phyloP scores from a whole-genome alignment of 192 early-diverging fungal species.

The Physocladia obscura region DNA sequence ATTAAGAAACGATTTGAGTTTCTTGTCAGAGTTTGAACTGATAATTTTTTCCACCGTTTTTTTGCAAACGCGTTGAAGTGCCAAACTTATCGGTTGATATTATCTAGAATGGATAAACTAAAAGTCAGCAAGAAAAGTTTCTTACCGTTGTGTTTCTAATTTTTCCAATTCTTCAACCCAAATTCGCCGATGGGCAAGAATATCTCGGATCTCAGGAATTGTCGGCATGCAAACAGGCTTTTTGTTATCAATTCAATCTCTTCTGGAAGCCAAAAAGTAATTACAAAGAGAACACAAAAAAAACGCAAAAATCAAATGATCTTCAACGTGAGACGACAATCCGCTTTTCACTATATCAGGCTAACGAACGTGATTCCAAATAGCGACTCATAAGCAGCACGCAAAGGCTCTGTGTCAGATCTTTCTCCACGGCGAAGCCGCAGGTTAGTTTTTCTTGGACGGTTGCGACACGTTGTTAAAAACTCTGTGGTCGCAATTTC shows the following conservation, averaged over 20 bases:
- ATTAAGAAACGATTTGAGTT: not conserved
- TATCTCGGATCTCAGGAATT: no score
- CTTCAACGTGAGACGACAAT: conserved; percentile 17
- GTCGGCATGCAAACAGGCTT: no score
- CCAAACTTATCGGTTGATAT: not conserved
- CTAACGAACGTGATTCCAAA: not conserved
- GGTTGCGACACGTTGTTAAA: not conserved
- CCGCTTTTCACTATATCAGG: not conserved
- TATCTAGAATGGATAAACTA: not conserved
- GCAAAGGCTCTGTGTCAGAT: conserved; percentile 11
- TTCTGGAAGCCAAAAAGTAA: not conserved
- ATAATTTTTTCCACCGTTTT: not conserved
- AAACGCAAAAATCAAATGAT: conserved; percentile 7
- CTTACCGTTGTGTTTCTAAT: conserved; percentile 18
- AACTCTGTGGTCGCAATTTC: not conserved
- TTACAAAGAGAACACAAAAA: not conserved
- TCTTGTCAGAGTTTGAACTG: not conserved
- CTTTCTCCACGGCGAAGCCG: conserved; percentile 27
- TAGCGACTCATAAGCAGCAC: conserved; percentile 23
- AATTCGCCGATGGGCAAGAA: conserved; percentile 19
- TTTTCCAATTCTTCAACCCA: conserved; percentile 24
- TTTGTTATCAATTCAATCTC: not conserved
- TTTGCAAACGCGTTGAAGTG: conserved; percentile 1
- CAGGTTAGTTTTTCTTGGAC: conserved; percentile 10
- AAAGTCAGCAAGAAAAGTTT: not conserved